Evolutionary conservation across 2,329 filamentous ascomycete species (phyloP), one percentile per base, ranked within the genome.

Genomic region (Pseudophaeomoniella oleicola): DNA sequence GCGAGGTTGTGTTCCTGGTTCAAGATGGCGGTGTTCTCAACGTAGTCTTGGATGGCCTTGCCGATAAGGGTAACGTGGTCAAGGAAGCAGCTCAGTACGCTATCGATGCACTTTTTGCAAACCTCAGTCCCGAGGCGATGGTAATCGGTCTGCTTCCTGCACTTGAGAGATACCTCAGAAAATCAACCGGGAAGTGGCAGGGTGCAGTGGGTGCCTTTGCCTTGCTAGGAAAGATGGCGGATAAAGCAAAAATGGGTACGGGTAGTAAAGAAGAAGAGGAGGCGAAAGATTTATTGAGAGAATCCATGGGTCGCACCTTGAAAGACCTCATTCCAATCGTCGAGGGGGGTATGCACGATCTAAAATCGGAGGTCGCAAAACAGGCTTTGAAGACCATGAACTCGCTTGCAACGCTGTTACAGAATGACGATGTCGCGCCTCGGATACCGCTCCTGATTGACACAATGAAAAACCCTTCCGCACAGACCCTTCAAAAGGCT

Each of bases 361-460:
- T 98, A 55, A 98, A 98, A 70, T 54, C 67, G 34, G 90, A 96
- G 53, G 71, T 76, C 37, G 61, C 64, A 58, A 96, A 94, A 67
- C 83, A 92, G 64, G 78, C 90, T n/a, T 66, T 83, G 53, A 79
- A 82, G 60, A 84, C 88, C 34, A 96, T 98, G 88, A 83, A 74
- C 50, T 82, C 85, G 22, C 69, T 98, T 37, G 93, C 86, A 2
- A 81, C 79, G 5, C 75, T 98, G 12, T 72, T 98, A 34, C 86
- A 86, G 54, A 98, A 98, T 67, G 90, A 98, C 64, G 90, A 98
- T 58, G 87, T 98, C 38, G 80, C 81, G 16, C 87, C 88, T 33
- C 76, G 86, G 51, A 87, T 98, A 51, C 86, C 88, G 4, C 75
- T 96, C 3, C 72, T 98, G 34, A 78, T 98, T 59, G 85, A 92